Conservation (phyloP, 495 filamentous ascomycete species). For the Penicillium ochrochloron region DNA sequence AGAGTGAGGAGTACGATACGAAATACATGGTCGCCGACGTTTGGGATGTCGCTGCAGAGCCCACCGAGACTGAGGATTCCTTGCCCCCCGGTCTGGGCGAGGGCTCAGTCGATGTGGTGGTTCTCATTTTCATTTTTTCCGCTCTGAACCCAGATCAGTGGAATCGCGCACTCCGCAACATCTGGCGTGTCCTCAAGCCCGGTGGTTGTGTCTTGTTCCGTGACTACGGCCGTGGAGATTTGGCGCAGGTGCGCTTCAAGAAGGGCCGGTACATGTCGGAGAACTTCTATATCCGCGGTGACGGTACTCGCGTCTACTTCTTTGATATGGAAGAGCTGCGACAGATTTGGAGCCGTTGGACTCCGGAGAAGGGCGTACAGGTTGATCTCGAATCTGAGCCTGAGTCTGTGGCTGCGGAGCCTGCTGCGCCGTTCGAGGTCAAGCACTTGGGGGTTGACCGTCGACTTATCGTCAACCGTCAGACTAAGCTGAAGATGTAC, state of each 20-base stretch:
- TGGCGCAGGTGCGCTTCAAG: constrained; percentile 96
- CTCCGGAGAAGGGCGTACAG: constrained; percentile 39
- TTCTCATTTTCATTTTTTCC: constrained; percentile 97
- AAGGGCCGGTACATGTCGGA: constrained; percentile 90
- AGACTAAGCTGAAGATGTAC: constrained; percentile 94
- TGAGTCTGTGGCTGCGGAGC: constrained; percentile 20
- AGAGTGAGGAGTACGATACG: constrained; percentile 66
- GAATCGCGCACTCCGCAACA: constrained; percentile 78
- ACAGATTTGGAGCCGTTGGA: constrained; percentile 73
- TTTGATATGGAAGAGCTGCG: constrained; percentile 85
- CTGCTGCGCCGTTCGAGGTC: constrained; percentile 62
- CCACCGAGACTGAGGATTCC: constrained; percentile 35
- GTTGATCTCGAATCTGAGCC: constrained; percentile 24
- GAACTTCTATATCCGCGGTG: constrained; percentile 95
- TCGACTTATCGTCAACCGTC: constrained; percentile 88
- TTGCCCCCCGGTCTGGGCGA: constrained; percentile 77
- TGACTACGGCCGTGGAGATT: constrained; percentile 93
- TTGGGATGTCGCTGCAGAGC: constrained; percentile 80
- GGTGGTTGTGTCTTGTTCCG: constrained; percentile 90
- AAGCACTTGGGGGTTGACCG: constrained; percentile 79
- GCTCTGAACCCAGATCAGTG: constrained; percentile 86
- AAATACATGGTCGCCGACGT: constrained; percentile 80
- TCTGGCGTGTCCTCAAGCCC: constrained; percentile 79
- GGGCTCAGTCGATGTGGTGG: constrained; percentile 81
- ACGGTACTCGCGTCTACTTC: constrained; percentile 97